A percentile compares a stretch with the other conserved stretches of the same genome.
Evolutionary conservation across 202 grass and related monocot species (phyloP).

Genomic region (Setaria italica): DNA sequence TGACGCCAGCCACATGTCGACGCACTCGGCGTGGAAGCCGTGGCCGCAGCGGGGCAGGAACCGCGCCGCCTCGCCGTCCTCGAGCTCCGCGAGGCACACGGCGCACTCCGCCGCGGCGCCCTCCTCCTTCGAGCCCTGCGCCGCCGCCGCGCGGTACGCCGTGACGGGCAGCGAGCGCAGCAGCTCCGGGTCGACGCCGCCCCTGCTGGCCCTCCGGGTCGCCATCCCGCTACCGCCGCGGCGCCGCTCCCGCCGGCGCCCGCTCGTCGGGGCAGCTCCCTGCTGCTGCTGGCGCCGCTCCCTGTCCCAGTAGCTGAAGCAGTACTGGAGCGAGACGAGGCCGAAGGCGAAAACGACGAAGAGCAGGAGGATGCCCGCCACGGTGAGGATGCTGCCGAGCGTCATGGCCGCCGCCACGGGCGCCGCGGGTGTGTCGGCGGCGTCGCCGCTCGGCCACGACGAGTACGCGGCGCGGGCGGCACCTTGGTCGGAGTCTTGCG

Average conservation of each 20-base stretch:
- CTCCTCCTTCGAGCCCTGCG: not conserved
- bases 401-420: not conserved
- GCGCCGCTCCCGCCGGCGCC: not conserved
- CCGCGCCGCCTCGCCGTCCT: constrained; percentile 45
- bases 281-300: no score
- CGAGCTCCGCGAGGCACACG: constrained; percentile 31
- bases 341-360: constrained; percentile 27
- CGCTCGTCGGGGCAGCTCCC: no score
- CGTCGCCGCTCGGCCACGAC: not conserved
- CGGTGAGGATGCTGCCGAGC: constrained; percentile 1
- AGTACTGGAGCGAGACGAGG: constrained; percentile 37
- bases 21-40: constrained; percentile 65
- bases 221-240: not conserved
- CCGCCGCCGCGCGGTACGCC: constrained; percentile 14
- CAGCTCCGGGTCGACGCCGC: constrained; percentile 29
- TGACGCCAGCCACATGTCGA: constrained; percentile 59
- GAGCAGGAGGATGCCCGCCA: constrained; percentile 24
- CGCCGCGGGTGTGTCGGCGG: not conserved
- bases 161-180: constrained; percentile 38
- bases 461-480: constrained; percentile 1
- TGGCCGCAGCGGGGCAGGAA: constrained; percentile 63
- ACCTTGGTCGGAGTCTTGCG: not conserved
- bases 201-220: not conserved
- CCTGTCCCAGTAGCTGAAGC: not conserved
- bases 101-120: not conserved